Conservation (phyloP, 805 yeast genomes). For the Candida nitratophila region DNA sequence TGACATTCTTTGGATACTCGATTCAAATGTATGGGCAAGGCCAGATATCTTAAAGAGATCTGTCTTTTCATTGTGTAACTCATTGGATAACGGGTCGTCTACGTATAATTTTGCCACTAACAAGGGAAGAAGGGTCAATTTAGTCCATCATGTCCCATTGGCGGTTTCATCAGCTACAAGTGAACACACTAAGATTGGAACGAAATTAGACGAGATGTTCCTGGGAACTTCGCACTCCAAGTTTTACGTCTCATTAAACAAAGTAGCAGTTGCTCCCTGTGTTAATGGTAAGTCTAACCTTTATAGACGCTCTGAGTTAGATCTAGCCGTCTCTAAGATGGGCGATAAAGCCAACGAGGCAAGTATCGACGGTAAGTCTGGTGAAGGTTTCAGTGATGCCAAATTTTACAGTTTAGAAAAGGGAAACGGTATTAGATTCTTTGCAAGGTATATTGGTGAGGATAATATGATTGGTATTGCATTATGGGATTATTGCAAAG, state of each 20-base stretch:
- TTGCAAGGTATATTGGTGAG: slow-evolving; percentile 81
- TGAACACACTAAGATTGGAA: slow-evolving; percentile 35
- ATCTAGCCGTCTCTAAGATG: slow-evolving; percentile 42
- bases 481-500: slow-evolving; percentile 61
- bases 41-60: slow-evolving; percentile 61
- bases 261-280: slow-evolving; percentile 73
- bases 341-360: slow-evolving; percentile 20
- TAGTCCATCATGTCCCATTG: slow-evolving; percentile 80
- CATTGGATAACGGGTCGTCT: slow-evolving; percentile 44
- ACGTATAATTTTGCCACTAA: slow-evolving; percentile 13
- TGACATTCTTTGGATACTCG: slow-evolving; percentile 81
- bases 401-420: slow-evolving; percentile 17
- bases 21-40: slow-evolving; percentile 76
- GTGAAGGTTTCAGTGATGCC: slow-evolving; percentile 27
- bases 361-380: slow-evolving; percentile 26
- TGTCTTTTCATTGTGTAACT: slow-evolving; percentile 40
- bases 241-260: slow-evolving; percentile 74
- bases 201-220: slow-evolving; percentile 78
- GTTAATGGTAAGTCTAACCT: slow-evolving; percentile 86
- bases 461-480: slow-evolving; percentile 91
- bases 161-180: slow-evolving; percentile 30
- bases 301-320: slow-evolving; percentile 62
- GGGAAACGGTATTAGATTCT: slow-evolving; percentile 53
- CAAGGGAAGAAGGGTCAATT: slow-evolving; percentile 37
- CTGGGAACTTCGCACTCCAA: slow-evolving; percentile 78